Conservation (phyloP, 352 stramenopile species). For the Bremia lactucae region DNA sequence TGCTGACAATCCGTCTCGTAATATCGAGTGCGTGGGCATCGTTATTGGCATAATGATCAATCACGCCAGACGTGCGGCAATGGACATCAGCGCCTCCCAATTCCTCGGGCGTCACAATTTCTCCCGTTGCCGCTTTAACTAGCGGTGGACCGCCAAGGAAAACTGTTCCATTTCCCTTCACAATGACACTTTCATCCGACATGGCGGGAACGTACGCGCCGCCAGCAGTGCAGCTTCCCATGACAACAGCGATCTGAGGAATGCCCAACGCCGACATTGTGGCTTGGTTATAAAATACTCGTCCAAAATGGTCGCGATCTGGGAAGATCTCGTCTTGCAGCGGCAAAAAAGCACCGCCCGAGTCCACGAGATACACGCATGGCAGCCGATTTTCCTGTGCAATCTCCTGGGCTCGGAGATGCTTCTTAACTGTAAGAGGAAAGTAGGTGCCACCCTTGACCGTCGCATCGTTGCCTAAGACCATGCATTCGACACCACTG, state of each 20-base stretch:
- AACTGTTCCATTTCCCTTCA: conserved; percentile 93
- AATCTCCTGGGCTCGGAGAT: conserved; percentile 92
- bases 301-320: conserved; percentile 93
- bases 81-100: conserved; percentile 91
- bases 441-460: conserved; percentile 98
- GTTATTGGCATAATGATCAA: conserved; percentile 94
- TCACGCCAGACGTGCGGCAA: conserved; percentile 88
- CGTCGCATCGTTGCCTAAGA: conserved; percentile 97
- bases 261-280: conserved; percentile 92
- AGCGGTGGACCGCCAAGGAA: conserved; percentile 96
- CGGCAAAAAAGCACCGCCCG: conserved; percentile 91
- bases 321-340: conserved; percentile 96
- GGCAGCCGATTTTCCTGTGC: conserved; percentile 92
- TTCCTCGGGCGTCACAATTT: conserved; percentile 92
- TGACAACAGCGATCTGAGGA: conserved; percentile 95
- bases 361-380: conserved; percentile 96
- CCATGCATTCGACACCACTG: conserved; percentile 89
- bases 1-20: conserved; percentile 86
- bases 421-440: conserved; percentile 98
- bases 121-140: conserved; percentile 95
- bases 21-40: conserved; percentile 91
- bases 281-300: conserved; percentile 98
- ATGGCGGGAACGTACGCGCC: conserved; percentile 96
- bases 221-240: conserved; percentile 95
- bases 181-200: conserved; percentile 97